Base-by-base conservation (phyloP, 139 green algal species). In the Coelastrella sp. region DNA sequence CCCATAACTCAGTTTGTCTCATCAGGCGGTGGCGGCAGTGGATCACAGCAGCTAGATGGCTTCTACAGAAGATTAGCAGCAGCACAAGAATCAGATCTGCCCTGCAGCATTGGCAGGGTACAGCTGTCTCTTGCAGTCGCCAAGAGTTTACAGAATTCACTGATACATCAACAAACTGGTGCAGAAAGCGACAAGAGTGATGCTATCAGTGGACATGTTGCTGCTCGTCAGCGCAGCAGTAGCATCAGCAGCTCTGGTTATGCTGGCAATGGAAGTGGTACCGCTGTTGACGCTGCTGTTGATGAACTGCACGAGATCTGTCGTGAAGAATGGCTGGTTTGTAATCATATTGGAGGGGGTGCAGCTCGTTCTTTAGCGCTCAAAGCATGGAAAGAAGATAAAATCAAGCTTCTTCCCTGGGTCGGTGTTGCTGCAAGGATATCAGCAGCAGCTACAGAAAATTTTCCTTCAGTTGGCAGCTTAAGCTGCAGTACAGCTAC, bases 401-500 rank as follows among this genome's bases (percentile, higher is more conserved):
- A 82, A 30, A 53, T 82, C 6, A 93, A 94, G 57, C 87, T 95
- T 81, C 40, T 96, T 1, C 94, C 94, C 1, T 97, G 93, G 94
- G 92, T 92, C 19, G 94, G 94, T 7, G 86, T 96, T 4, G 94
- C 93, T 27, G 91, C 90, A 27, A 86, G 63, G 11, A 38, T 95
- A 40, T 59, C 63, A 19, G 9, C 63, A 74, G 23, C n/a, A n/a
- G n/a, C n/a, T n/a, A n/a, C n/a, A n/a, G n/a, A n/a, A n/a, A n/a
- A n/a, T n/a, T n/a, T n/a, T n/a, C n/a, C n/a, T n/a, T n/a, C n/a
- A n/a, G n/a, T n/a, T n/a, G n/a, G n/a, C n/a, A 43, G 59, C 40
- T 59, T 35, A 30, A 62, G 51, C 25, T 51, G 86, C 32, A 27
- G 50, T 4, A n/a, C 51, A 11, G 17, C 32, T 41, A 3, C 43